Evolutionary conservation across 305 asterid genomes (phyloP).

Genomic region (Coffea humblotiana): DNA sequence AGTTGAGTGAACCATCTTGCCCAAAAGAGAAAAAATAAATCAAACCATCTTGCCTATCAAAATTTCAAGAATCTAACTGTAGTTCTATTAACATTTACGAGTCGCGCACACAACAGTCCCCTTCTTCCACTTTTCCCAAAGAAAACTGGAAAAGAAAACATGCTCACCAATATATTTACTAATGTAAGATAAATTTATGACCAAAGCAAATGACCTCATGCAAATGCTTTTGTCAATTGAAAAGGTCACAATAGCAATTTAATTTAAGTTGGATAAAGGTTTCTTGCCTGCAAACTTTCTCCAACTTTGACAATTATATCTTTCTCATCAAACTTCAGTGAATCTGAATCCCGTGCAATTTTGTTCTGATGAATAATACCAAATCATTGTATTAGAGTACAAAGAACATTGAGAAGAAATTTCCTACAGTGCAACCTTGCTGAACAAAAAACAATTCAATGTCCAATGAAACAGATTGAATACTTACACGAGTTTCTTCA

Average conservation of each 20-base stretch:
- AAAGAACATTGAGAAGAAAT: background rate
- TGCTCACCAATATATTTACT: background rate
- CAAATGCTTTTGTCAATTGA: background rate
- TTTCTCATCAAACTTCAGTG: slow-evolving; percentile 63
- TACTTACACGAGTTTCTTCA: slow-evolving; percentile 93
- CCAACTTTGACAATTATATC: slow-evolving; percentile 91
- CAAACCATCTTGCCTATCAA: background rate
- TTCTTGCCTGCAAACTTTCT: slow-evolving; percentile 86
- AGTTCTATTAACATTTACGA: background rate
- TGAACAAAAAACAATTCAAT: background rate
- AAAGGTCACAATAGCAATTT: background rate
- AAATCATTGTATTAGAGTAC: slow-evolving; percentile 14
- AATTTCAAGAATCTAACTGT: background rate
- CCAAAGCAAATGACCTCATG: slow-evolving; percentile 1
- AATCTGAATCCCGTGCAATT: slow-evolving; percentile 63
- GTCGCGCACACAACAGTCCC: background rate
- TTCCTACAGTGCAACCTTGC: background rate
- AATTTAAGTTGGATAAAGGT: background rate
- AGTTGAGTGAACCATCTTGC: background rate
- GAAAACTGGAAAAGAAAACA: background rate
- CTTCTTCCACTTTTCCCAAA: background rate
- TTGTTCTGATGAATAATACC: slow-evolving; percentile 56
- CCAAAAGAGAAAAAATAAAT: background rate
- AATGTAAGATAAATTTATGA: background rate
- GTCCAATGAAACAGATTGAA: slow-evolving; percentile 10